phyloP scores from a whole-genome alignment of 306 rosid species.

The Crataegus laevigata region DNA sequence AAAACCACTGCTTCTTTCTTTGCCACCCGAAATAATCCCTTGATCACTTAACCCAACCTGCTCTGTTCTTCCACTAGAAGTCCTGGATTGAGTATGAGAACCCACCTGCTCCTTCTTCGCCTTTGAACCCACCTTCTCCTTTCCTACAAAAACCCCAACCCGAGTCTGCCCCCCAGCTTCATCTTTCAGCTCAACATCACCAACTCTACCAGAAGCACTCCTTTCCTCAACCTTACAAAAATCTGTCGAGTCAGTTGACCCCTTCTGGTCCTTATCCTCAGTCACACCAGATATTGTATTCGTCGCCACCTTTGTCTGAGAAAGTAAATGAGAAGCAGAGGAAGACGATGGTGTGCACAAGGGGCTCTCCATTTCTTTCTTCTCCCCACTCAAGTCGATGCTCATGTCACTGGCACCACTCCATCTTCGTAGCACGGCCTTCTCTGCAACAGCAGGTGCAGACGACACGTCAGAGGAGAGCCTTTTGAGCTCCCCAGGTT shows the following conservation, averaged over 20 bases:
- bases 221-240: constrained; percentile 13
- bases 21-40: constrained; percentile 11
- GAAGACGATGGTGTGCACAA: constrained; percentile 55
- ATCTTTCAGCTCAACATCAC: constrained; percentile 25
- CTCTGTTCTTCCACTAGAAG: constrained; percentile 22
- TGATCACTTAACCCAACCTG: constrained; percentile 36
- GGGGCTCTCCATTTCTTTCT: constrained; percentile 61
- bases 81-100: constrained; percentile 22
- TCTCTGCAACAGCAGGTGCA: constrained; percentile 11
- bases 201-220: constrained; percentile 19
- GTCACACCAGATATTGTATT: constrained; percentile 10
- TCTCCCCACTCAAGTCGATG: constrained; percentile 72
- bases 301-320: constrained; percentile 22
- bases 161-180: constrained; percentile 16
- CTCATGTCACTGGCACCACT: constrained; percentile 96
- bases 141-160: constrained; percentile 1
- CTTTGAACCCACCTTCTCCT: constrained; percentile 28
- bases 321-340: constrained; percentile 29
- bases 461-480: constrained; percentile 63
- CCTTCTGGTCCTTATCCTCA: constrained; percentile 34
- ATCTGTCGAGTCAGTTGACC: constrained; percentile 13
- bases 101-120: constrained; percentile 30
- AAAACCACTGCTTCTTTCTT: constrained; percentile 25
- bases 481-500: constrained; percentile 66
- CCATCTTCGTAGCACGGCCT: constrained; percentile 67